phyloP scores from a whole-genome alignment of 202 grass and related monocot genomes.

The Eragrostis tef region DNA sequence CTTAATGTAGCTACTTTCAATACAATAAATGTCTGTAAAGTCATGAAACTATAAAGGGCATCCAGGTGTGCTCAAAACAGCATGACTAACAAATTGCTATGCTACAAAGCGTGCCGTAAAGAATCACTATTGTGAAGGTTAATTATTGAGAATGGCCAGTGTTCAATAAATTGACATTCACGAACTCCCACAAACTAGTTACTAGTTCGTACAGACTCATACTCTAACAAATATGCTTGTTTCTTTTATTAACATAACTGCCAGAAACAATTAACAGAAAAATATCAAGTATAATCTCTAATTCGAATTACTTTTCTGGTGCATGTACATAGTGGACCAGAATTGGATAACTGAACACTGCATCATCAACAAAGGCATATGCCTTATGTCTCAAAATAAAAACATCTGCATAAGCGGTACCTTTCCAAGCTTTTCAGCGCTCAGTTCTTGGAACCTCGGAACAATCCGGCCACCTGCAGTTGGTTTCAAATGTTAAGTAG shows the following conservation, averaged over 20 bases:
- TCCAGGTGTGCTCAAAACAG: background rate
- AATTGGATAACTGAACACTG: background rate
- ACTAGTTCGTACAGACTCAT: too few relatives aligned
- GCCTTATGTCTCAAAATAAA: background rate
- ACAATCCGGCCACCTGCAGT: conserved; percentile 86
- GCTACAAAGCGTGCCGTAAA: background rate
- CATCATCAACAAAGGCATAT: background rate
- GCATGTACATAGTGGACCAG: background rate
- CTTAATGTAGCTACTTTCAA: background rate
- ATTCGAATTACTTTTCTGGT: background rate
- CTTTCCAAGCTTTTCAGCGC: conserved; percentile 86
- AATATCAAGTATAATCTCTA: background rate
- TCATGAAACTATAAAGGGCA: background rate
- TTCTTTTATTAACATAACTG: background rate
- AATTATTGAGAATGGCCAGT: conserved; percentile 3
- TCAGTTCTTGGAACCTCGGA: conserved; percentile 92
- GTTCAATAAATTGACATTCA: background rate
- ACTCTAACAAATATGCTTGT: background rate
- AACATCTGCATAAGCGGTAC: conserved; percentile 40
- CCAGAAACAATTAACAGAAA: background rate
- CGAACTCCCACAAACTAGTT: background rate
- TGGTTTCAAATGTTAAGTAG: conserved; percentile 37
- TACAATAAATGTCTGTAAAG: background rate
- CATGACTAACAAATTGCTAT: background rate
- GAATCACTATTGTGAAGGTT: background rate